Conservation (phyloP, 2,329 filamentous ascomycete genomes). For the Alternaria triticina region DNA sequence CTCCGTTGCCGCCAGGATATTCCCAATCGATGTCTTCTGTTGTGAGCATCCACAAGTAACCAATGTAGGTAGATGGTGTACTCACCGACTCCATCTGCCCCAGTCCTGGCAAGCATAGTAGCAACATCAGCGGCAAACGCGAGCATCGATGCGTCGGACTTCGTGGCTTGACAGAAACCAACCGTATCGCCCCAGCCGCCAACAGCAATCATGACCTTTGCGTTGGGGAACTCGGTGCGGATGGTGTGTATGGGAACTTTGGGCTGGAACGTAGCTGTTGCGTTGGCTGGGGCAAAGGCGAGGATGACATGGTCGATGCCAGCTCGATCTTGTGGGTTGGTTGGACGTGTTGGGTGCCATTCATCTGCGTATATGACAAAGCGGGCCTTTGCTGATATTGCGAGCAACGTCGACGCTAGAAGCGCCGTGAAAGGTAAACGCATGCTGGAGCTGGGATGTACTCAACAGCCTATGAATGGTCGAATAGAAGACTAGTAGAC, state of each 20-base stretch:
- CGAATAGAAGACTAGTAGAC: not conserved
- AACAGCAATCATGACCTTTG: conserved; percentile 73
- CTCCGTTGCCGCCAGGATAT: conserved; percentile 68
- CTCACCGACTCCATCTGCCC: conserved; percentile 69
- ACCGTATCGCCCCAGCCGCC: conserved; percentile 75
- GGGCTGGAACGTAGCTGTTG: conserved; percentile 57
- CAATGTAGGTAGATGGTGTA: not conserved
- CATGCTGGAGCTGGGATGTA: conserved; percentile 22
- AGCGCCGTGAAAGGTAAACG: conserved; percentile 21
- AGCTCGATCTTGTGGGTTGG: conserved; percentile 32
- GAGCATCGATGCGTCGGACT: conserved; percentile 58
- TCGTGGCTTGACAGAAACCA: conserved; percentile 67
- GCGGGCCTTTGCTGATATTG: conserved; percentile 25
- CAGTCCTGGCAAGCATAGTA: conserved; percentile 65
- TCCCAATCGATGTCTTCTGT: conserved; percentile 70
- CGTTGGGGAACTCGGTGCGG: conserved; percentile 61
- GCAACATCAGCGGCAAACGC: conserved; percentile 70
- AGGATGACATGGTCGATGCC: conserved; percentile 47
- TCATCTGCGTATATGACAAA: conserved; percentile 45
- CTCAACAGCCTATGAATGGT: not conserved
- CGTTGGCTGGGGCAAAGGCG: conserved; percentile 49
- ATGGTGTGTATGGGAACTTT: conserved; percentile 61
- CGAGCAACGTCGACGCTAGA: conserved; percentile 19
- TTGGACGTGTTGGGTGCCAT: conserved; percentile 43
- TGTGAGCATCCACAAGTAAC: not conserved